Conservation (phyloP, 2,329 filamentous ascomycete genomes). For the Sclerotinia minor region DNA sequence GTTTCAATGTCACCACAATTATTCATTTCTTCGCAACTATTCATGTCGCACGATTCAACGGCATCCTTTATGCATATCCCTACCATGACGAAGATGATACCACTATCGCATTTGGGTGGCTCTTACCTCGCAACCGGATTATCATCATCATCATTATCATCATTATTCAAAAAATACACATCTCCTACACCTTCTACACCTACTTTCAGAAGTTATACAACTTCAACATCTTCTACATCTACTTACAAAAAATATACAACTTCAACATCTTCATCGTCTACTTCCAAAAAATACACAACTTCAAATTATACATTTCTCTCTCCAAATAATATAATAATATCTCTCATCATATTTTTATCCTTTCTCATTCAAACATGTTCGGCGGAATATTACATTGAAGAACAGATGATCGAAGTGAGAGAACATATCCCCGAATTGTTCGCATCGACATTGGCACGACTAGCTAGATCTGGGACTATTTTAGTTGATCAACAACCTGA, state of each 20-base stretch:
- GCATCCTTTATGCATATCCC: neutral
- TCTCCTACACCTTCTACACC: neutral
- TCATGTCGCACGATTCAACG: constrained; percentile 18
- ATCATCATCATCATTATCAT: neutral
- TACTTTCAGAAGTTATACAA: neutral
- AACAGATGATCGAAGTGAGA: constrained; percentile 36
- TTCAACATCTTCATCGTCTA: neutral
- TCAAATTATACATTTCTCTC: constrained; percentile 25
- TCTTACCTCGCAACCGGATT: neutral
- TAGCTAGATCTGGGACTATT: constrained; percentile 39
- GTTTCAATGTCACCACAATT: neutral
- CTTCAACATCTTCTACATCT: neutral
- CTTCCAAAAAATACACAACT: neutral
- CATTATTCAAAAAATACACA: neutral
- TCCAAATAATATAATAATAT: constrained; percentile 32
- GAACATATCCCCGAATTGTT: constrained; percentile 28
- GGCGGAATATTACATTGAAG: constrained; percentile 31
- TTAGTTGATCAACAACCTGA: constrained; percentile 38
- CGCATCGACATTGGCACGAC: constrained; percentile 35
- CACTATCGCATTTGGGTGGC: no score
- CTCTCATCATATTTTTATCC: constrained; percentile 32
- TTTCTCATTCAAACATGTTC: constrained; percentile 35
- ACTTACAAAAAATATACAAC: neutral
- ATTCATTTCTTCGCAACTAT: constrained; percentile 1
- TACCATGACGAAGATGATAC: no score